Evolutionary conservation across 1,284 basidiomycete genomes (phyloP).

Genomic region (Coniophora puteana): DNA sequence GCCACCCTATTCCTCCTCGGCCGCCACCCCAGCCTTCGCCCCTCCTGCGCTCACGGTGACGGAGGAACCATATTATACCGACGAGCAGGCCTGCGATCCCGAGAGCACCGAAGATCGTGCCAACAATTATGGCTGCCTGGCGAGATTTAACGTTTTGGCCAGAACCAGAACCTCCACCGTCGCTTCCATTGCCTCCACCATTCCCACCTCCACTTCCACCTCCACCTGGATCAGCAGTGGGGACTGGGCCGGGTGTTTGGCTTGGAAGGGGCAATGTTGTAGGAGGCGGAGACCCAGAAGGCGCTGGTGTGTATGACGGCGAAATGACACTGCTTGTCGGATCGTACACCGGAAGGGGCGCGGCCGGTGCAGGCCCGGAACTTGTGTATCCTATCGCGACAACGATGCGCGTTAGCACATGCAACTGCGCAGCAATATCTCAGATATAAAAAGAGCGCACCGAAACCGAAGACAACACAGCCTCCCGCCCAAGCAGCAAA

Average conservation of each 20-base stretch:
- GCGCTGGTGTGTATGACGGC: slow-evolving; percentile 28
- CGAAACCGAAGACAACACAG: slow-evolving; percentile 74
- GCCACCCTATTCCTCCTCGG: too few relatives aligned
- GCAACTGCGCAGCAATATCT: not conserved
- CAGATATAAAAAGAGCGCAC: slow-evolving; percentile 32
- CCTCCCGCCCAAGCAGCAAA: slow-evolving; percentile 59
- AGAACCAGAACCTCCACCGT: too few relatives aligned
- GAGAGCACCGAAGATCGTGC: too few relatives aligned
- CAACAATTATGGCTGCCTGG: too few relatives aligned
- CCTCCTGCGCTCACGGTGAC: too few relatives aligned
- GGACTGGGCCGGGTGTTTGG: slow-evolving; percentile 15
- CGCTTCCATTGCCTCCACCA: too few relatives aligned
- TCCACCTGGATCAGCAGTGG: slow-evolving; percentile 10
- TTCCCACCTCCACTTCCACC: slow-evolving; percentile 7
- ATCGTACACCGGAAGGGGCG: slow-evolving; percentile 54
- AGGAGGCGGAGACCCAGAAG: slow-evolving; percentile 18
- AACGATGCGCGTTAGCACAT: slow-evolving; percentile 8
- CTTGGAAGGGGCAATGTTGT: slow-evolving; percentile 22
- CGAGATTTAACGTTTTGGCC: too few relatives aligned
- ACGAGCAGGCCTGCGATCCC: too few relatives aligned
- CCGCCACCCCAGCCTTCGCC: too few relatives aligned
- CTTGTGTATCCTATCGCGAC: slow-evolving; percentile 60
- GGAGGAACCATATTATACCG: too few relatives aligned
- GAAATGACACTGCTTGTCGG: slow-evolving; percentile 27
- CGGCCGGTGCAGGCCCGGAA: slow-evolving; percentile 38